Conservation (phyloP, 164 flowering plant genomes). For the Vitis labrusca region DNA sequence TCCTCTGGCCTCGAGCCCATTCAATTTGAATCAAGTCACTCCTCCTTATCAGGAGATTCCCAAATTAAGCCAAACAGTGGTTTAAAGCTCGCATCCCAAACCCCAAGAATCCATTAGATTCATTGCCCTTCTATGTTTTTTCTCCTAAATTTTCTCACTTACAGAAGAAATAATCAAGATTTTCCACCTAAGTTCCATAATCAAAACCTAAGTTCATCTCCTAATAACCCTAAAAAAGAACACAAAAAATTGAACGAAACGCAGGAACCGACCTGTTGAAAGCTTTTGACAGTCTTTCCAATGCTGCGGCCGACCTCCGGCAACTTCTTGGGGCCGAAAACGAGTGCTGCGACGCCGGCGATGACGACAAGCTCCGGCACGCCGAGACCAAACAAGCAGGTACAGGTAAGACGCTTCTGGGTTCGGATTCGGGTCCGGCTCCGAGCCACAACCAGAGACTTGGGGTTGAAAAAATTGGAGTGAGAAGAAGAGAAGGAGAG, state of each 20-base stretch:
- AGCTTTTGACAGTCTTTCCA: conserved; percentile 93
- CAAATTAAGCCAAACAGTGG: no score
- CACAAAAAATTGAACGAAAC: not conserved
- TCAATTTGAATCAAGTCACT: no score
- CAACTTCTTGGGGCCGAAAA: conserved; percentile 91
- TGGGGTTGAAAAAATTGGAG: conserved; percentile 24
- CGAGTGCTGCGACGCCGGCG: conserved; percentile 84
- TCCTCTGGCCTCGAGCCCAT: no score
- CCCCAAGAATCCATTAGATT: no score
- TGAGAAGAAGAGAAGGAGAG: conserved; percentile 39
- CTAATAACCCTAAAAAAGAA: not conserved
- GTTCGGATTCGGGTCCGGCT: conserved; percentile 24
- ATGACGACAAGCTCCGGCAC: conserved; percentile 92
- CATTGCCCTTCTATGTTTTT: no score
- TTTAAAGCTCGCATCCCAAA: no score
- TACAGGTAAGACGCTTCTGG: conserved; percentile 50
- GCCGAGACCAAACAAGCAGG: conserved; percentile 83
- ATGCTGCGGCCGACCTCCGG: conserved; percentile 85
- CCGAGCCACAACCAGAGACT: conserved; percentile 13
- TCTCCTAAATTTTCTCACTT: no score
- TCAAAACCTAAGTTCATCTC: not conserved
- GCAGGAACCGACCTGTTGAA: conserved; percentile 67
- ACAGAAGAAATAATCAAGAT: no score
- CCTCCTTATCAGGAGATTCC: no score
- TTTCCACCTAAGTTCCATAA: not conserved